A percentile compares a stretch with the other conserved stretches of the same genome.
Evolutionary conservation across 2,329 filamentous ascomycete species (phyloP).

Genomic region (Cercospora brassicicola): DNA sequence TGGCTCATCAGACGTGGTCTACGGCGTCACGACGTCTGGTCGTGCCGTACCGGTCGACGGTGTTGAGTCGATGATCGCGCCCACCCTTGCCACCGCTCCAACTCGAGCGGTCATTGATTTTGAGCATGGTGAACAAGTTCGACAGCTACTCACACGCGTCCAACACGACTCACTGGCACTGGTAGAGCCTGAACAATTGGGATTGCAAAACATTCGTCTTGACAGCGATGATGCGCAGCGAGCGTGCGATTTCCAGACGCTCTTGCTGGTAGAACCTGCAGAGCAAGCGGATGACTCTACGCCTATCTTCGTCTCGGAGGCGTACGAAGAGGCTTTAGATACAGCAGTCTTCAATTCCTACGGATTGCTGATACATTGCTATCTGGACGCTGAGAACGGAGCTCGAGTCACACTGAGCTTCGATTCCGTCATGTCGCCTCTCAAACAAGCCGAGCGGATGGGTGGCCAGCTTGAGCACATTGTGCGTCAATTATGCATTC

Average conservation of each 20-base stretch:
- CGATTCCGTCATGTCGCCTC: background rate
- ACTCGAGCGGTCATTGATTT: background rate
- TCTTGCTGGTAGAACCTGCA: slow-evolving; percentile 49
- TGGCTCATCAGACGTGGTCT: slow-evolving; percentile 16
- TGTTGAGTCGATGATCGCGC: slow-evolving; percentile 20
- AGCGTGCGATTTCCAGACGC: slow-evolving; percentile 59
- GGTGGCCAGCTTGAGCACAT: slow-evolving; percentile 1
- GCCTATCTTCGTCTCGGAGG: background rate
- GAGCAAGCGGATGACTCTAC: background rate
- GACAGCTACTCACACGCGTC: slow-evolving; percentile 1
- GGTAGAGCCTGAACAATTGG: slow-evolving; percentile 17
- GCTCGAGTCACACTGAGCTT: slow-evolving; percentile 2
- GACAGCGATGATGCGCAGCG: slow-evolving; percentile 4
- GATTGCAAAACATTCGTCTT: slow-evolving; percentile 2
- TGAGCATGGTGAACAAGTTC: background rate
- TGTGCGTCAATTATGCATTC: background rate
- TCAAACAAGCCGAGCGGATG: background rate
- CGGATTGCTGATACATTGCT: background rate
- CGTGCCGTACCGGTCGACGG: slow-evolving; percentile 28
- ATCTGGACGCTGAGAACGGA: background rate
- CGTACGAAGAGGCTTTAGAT: background rate
- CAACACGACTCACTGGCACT: slow-evolving; percentile 17
- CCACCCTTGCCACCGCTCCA: slow-evolving; percentile 20
- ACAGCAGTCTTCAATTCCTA: slow-evolving; percentile 6
- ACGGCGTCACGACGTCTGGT: slow-evolving; percentile 18